These are phyloP conservation scores for Colletotrichum simmondsii DNA, from an alignment of 2,329 filamentous ascomycete genomes.

Conservation along the genomic window DNA sequence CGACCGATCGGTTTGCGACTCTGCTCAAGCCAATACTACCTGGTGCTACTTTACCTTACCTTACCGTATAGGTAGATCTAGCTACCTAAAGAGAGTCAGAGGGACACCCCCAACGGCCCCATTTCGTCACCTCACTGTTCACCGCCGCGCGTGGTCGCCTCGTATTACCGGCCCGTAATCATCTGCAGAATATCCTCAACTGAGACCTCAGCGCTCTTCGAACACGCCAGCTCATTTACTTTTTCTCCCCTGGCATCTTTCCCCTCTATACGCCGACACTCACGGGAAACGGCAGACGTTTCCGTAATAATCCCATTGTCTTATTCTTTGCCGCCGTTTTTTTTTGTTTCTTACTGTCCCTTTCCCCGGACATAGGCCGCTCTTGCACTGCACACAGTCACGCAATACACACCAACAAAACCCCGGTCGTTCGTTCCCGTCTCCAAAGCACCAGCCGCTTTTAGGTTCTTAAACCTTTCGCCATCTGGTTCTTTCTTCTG, in stretches of 20 bases:
- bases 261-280: conserved; percentile 20
- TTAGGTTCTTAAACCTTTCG: conserved; percentile 1
- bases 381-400: neutral
- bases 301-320: conserved; percentile 34
- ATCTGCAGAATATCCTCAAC: neutral
- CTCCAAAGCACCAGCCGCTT: neutral
- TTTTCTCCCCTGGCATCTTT: conserved; percentile 31
- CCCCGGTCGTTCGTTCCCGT: neutral
- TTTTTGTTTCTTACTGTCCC: conserved; percentile 21
- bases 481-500: conserved; percentile 9
- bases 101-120: neutral
- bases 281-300: conserved; percentile 31
- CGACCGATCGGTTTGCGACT: conserved; percentile 35
- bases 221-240: conserved; percentile 33
- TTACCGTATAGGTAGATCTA: neutral
- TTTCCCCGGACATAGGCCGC: neutral
- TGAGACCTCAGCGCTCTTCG: conserved; percentile 24
- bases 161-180: conserved; percentile 4
- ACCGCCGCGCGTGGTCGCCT: conserved; percentile 1
- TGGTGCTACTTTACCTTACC: neutral
- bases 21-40: conserved; percentile 36
- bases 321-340: conserved; percentile 26
- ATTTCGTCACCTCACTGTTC: neutral
- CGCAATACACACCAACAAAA: neutral
- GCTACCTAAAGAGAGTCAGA: neutral